Evolutionary conservation across 495 filamentous ascomycete species (phyloP), one percentile per base, ranked within the genome.

Genomic region (Chaetomium tenue): DNA sequence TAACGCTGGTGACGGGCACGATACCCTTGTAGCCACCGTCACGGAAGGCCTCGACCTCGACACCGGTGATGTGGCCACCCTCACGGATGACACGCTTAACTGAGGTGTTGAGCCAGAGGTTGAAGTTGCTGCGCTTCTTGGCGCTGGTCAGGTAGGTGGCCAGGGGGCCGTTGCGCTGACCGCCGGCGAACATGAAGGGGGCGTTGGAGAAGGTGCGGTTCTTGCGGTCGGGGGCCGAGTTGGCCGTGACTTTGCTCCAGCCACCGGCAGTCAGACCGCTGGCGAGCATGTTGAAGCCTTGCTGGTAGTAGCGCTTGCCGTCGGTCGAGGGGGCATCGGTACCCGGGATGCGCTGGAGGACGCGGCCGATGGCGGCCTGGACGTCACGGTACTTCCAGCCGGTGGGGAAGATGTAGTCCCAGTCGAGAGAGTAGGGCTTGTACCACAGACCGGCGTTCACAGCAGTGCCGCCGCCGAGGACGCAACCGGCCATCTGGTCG

Each of bases 391-490:
- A 79, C 73, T 89, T 87, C 90, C 90, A 93, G 30, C 87, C 89
- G 48, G 76, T 52, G 6, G 90, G 90, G 77, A 90, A 93, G 65
- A 88, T 86, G 69, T 84, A 83, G 67, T 92, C 84, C 79, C 88
- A 93, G 73, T 92, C 90, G 20, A 79, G 75, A 15, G 69, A 51
- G 60, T 82, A 75, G 28, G 79, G 75, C 72, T 73, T 70, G 54
- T 78, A 83, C 79, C 79, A 83, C 33, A 83, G 70, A 47, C 81
- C 85, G 52, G 89, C 86, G 70, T 93, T 92, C 66, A 91, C 80
- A 20, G 88, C 88, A n/a, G 87, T 87, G 56, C 88, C 88, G 66
- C 89, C 90, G 39, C 90, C 90, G 40, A 93, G 84, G 53, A 91
- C 82, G 69, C 90, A 93, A 25, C 88, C 90, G 51, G 87, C 88